Base-by-base conservation (phyloP, 495 filamentous ascomycete genomes). In the Penicillium ucsense region DNA sequence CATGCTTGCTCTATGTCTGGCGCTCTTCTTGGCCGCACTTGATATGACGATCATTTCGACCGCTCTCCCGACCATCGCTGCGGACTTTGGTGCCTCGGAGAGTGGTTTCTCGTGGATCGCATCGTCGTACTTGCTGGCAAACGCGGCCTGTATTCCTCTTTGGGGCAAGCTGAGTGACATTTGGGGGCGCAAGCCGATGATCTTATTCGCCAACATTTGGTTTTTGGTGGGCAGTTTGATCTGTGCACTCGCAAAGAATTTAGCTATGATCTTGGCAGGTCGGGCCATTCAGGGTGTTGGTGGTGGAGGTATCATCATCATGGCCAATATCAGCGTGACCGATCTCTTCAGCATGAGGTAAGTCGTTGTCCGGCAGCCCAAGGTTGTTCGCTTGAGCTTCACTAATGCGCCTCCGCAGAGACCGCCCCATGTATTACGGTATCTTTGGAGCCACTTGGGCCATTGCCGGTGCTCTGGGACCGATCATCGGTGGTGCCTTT, bases 91-190 rank as follows among this genome's bases (percentile, higher is more conserved):
- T 38, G 77, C 78, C 40, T 73, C 71, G 1, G 76, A 77, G 41
- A 74, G 79, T 43, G 82, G 81, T 5, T 89, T 86, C 57, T 85
- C 83, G 39, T 89, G 85, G 85, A 85, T 89, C 55, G 83, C 82
- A 2, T 80, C 78, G 12, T 80, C 81, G 7, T 87, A 83, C 55
- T 70, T 84, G 12, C 75, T 92, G 6, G 82, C 81, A 11, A 82
- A 79, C 59, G 73, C 82, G 2, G 79, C 86, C 3, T 77, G 78
- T 30, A 80, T 81, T 27, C 85, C 86, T 0, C 70, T 81, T 45
- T 90, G 87, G 86, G 87, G 85, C n/a, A 89, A 89, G 59, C 64
- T 90, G 35, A 83, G 78, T 53, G 89, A 94, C 57, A 91, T 95
- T 47, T 94, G 81, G 75, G 89, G 89, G 1, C 78, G 89, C 28